phyloP scores from a whole-genome alignment of 306 rosid species.

The Castanea mollissima region DNA sequence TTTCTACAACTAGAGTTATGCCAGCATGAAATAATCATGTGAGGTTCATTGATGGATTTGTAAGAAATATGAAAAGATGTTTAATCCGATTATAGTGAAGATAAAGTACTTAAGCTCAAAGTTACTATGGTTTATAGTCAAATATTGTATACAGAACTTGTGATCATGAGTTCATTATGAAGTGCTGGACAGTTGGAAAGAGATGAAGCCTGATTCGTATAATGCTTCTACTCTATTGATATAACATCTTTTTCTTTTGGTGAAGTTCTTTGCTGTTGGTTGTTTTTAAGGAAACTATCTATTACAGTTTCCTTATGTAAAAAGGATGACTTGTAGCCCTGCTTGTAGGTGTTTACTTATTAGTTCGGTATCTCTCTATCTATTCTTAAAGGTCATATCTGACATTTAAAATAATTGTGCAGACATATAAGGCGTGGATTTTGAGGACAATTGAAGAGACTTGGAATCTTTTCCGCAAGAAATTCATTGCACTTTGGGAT shows the following conservation, averaged over 20 bases:
- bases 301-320: not conserved
- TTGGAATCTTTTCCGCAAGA: slow-evolving; percentile 70
- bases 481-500: slow-evolving; percentile 74
- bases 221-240: not conserved
- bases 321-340: not conserved
- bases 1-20: not conserved
- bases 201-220: not conserved
- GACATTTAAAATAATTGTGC: slow-evolving; percentile 18
- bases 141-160: not conserved
- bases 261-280: not conserved
- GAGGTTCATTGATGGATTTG: not conserved
- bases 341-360: not conserved
- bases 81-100: not conserved
- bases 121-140: not conserved
- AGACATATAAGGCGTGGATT: slow-evolving; percentile 85
- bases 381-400: slow-evolving; percentile 3
- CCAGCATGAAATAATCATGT: not conserved
- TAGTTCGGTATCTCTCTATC: not conserved
- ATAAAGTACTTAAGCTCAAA: not conserved
- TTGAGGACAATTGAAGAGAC: slow-evolving; percentile 72
- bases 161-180: not conserved
- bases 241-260: not conserved
- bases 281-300: not conserved
- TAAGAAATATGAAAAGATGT: not conserved
- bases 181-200: not conserved